These are phyloP conservation scores for Sordaria brevicollis DNA, from an alignment of 495 filamentous ascomycete genomes.

Conservation along the genomic window DNA sequence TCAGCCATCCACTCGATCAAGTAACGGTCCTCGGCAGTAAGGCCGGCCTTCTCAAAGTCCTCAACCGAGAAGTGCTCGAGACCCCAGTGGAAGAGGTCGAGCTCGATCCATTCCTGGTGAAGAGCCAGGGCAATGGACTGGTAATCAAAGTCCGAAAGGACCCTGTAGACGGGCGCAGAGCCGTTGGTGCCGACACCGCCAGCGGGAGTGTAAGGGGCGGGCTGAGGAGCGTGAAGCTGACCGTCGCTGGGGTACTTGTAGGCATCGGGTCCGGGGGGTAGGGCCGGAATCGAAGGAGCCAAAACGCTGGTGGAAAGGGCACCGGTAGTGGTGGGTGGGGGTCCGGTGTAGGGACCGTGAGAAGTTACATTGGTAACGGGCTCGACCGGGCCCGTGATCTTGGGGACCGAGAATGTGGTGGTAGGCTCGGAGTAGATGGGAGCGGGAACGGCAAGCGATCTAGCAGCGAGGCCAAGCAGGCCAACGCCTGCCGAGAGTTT, in stretches of 20 bases:
- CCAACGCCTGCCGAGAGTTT: conserved; percentile 6
- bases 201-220: conserved; percentile 62
- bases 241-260: conserved; percentile 62
- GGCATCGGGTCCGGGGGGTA: conserved; percentile 38
- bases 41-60: conserved; percentile 59
- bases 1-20: conserved; percentile 78
- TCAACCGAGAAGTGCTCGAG: conserved; percentile 57
- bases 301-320: conserved; percentile 39
- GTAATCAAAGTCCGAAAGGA: conserved; percentile 65
- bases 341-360: conserved; percentile 50
- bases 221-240: conserved; percentile 50
- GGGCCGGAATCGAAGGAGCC: conserved; percentile 37
- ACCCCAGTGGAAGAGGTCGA: conserved; percentile 78
- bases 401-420: conserved; percentile 23
- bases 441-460: conserved; percentile 20
- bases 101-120: conserved; percentile 80
- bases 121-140: conserved; percentile 59
- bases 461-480: conserved; percentile 12
- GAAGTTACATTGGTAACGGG: conserved; percentile 30
- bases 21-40: conserved; percentile 56
- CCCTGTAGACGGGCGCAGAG: conserved; percentile 58
- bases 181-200: conserved; percentile 80
- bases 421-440: conserved; percentile 25
- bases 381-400: conserved; percentile 12
- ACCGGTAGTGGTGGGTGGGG: conserved; percentile 48